These are phyloP conservation scores for Monilinia fructicola DNA, from an alignment of 2,329 filamentous ascomycete species.

Conservation along the genomic window DNA sequence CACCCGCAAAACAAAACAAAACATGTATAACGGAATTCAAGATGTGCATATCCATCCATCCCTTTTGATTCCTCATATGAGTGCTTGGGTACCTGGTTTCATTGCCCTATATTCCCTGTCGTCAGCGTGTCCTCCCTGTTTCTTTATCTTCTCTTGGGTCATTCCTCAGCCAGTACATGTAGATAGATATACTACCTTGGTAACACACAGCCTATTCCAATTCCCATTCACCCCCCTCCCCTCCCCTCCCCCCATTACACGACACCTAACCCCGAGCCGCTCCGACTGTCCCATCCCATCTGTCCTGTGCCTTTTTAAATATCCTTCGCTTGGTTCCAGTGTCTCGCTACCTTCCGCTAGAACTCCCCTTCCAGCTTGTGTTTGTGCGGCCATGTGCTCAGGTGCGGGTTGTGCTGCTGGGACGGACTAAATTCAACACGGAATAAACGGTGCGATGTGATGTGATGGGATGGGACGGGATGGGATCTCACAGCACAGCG, in stretches of 20 bases:
- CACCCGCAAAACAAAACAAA: neutral
- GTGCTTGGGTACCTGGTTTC: slow-evolving; percentile 17
- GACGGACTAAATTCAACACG: slow-evolving; percentile 10
- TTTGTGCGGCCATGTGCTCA: slow-evolving; percentile 16
- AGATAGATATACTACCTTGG: neutral
- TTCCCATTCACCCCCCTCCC: neutral
- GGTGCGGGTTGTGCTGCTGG: slow-evolving; percentile 6
- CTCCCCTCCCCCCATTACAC: neutral
- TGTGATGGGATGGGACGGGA: slow-evolving; percentile 12
- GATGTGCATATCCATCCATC: slow-evolving; percentile 10
- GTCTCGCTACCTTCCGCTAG: slow-evolving; percentile 7
- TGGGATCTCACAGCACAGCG: slow-evolving; percentile 6
- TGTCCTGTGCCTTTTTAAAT: slow-evolving; percentile 8
- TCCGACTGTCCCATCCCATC: slow-evolving; percentile 8
- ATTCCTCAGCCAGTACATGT: neutral
- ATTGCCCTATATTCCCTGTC: slow-evolving; percentile 22
- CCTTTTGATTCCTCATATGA: slow-evolving; percentile 1
- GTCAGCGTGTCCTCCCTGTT: slow-evolving; percentile 18
- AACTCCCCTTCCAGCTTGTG: slow-evolving; percentile 15
- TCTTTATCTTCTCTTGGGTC: slow-evolving; percentile 18
- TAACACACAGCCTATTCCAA: neutral
- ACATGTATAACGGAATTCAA: slow-evolving; percentile 3
- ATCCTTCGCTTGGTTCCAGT: slow-evolving; percentile 11
- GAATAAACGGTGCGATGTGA: slow-evolving; percentile 22
- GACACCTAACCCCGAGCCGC: slow-evolving; percentile 13